Percentiles rank a stretch among this genome's conserved stretches.
These are phyloP conservation scores for Neopestalotiopsis rosae DNA, from an alignment of 2,329 filamentous ascomycete species.

Conservation along the genomic window DNA sequence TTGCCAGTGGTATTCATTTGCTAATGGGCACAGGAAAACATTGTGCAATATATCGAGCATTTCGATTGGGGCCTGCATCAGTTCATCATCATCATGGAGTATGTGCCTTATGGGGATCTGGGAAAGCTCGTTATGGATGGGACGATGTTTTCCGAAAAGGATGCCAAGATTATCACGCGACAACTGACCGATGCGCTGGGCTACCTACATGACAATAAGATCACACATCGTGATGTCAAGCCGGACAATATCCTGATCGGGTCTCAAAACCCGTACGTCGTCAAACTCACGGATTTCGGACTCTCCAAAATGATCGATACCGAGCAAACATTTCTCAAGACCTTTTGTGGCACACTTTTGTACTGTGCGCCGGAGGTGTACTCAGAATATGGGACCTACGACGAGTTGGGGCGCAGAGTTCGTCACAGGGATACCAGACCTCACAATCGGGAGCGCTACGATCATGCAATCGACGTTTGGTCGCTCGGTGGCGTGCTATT, in stretches of 20 bases:
- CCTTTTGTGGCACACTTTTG: constrained; percentile 92
- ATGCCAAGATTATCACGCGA: constrained; percentile 73
- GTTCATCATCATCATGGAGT: constrained; percentile 98
- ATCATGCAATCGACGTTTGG: constrained; percentile 94
- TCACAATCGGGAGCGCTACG: constrained; percentile 71
- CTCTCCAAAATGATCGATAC: constrained; percentile 93
- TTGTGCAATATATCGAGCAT: constrained; percentile 90
- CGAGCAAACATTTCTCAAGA: constrained; percentile 90
- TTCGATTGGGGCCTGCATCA: constrained; percentile 81
- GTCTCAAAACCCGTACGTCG: constrained; percentile 72
- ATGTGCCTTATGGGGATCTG: constrained; percentile 80
- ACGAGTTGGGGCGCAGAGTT: constrained; percentile 70
- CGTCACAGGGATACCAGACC: constrained; percentile 66
- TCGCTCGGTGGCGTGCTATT: constrained; percentile 93
- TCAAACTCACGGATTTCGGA: constrained; percentile 96
- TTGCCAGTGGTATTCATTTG: constrained; percentile 18
- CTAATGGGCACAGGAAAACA: constrained; percentile 67
- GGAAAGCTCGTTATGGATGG: constrained; percentile 71
- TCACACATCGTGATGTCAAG: constrained; percentile 98
- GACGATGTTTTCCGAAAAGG: constrained; percentile 67
- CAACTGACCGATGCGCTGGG: constrained; percentile 83
- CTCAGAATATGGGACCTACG: constrained; percentile 71
- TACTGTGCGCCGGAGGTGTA: constrained; percentile 99
- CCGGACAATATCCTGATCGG: constrained; percentile 95
- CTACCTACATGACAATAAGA: constrained; percentile 86